Evolutionary conservation across 345 rosid species (phyloP).

Genomic region (Rubroshorea leprosula): DNA sequence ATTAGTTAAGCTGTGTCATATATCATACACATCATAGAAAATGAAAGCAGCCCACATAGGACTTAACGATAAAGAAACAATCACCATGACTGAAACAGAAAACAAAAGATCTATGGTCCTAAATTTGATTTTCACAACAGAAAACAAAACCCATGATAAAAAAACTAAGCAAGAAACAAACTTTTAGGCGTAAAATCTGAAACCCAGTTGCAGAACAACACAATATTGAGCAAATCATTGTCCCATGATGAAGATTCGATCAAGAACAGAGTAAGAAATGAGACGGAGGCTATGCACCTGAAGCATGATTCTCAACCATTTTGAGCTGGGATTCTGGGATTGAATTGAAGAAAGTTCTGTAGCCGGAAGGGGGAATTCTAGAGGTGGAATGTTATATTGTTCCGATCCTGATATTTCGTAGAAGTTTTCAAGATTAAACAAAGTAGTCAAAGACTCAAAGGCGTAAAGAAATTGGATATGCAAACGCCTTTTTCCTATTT

Average conservation of each 20-base stretch:
- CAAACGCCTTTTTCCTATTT: no score
- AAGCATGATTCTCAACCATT: conserved; percentile 40
- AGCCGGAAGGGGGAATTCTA: conserved; percentile 12
- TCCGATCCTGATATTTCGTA: not conserved
- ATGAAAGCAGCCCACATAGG: not conserved
- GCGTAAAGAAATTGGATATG: no score
- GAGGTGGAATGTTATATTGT: conserved; percentile 11
- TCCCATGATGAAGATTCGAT: conserved; percentile 9
- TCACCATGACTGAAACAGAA: not conserved
- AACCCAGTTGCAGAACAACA: conserved; percentile 15
- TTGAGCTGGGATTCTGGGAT: conserved; percentile 10
- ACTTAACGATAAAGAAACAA: no score
- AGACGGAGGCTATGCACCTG: conserved; percentile 29
- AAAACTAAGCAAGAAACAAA: conserved; percentile 8
- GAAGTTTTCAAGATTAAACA: no score
- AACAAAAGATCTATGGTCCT: conserved; percentile 17
- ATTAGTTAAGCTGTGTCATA: not conserved
- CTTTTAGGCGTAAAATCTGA: conserved; percentile 4
- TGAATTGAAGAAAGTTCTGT: conserved; percentile 12
- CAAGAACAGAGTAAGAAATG: conserved; percentile 12
- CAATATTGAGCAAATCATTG: not conserved
- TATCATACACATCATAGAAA: not conserved
- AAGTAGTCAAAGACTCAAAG: no score
- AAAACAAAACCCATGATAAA: conserved; percentile 2
- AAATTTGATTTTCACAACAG: conserved; percentile 5